These are phyloP conservation scores for Epithele typhae DNA, from an alignment of 768 basidiomycete genomes.

Conservation along the genomic window DNA sequence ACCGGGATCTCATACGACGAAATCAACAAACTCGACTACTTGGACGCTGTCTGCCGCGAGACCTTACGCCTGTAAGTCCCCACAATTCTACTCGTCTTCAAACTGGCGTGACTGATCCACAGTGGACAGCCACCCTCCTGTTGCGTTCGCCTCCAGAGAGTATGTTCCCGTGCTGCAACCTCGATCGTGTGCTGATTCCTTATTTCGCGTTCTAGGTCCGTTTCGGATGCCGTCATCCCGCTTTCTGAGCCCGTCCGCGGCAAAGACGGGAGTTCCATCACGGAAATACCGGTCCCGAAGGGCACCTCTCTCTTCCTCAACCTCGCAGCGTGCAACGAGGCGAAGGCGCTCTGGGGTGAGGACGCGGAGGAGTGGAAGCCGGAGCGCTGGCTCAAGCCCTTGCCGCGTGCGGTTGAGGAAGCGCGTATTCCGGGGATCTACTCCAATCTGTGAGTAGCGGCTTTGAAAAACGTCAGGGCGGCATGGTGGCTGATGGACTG, in stretches of 20 bases:
- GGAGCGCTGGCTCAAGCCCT: slow-evolving; percentile 5
- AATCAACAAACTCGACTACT: slow-evolving; percentile 13
- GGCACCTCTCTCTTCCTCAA: slow-evolving; percentile 41
- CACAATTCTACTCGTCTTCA: no score
- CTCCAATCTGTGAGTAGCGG: slow-evolving; percentile 4
- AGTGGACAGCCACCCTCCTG: no score
- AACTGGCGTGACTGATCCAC: no score
- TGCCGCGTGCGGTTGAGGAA: slow-evolving; percentile 1
- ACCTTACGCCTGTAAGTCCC: slow-evolving; percentile 22
- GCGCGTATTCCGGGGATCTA: slow-evolving; percentile 10
- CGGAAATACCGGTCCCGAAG: slow-evolving; percentile 38
- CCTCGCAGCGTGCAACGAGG: slow-evolving; percentile 41
- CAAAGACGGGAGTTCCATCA: slow-evolving; percentile 31
- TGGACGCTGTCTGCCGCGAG: slow-evolving; percentile 24
- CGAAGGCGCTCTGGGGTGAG: slow-evolving; percentile 38
- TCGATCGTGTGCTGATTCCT: no score
- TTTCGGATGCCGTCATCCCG: slow-evolving; percentile 51
- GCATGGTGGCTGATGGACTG: background rate
- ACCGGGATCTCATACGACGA: no score
- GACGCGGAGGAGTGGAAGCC: slow-evolving; percentile 45
- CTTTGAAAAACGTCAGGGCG: background rate
- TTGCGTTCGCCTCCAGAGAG: no score
- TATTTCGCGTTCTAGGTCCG: background rate
- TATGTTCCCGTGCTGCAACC: no score
- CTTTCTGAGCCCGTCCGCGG: slow-evolving; percentile 43